phyloP scores from a whole-genome alignment of 176 grass and related monocot genomes.

The Pharus latifolius region DNA sequence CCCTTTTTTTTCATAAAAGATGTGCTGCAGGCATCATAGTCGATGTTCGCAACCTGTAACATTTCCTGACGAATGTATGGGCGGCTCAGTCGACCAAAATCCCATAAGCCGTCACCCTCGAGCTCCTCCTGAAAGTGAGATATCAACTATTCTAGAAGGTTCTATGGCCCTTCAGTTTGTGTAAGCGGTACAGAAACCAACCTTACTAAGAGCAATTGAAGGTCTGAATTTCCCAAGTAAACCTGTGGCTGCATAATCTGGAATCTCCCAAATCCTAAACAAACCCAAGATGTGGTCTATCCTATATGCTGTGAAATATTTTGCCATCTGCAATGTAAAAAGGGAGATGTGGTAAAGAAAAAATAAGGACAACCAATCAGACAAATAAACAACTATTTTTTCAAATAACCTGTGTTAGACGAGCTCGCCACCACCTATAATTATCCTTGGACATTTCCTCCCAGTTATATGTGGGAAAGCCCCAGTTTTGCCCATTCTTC shows the following conservation, averaged over 20 bases:
- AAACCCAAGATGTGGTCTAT: conserved; percentile 99
- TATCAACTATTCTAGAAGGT: conserved; percentile 19
- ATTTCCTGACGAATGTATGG: conserved; percentile 79
- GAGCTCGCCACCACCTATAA: conserved; percentile 92
- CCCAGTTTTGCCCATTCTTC: conserved; percentile 99
- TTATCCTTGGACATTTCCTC: conserved; percentile 99
- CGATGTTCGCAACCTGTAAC: conserved; percentile 61
- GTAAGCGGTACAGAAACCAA: too few relatives aligned
- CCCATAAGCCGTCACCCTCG: conserved; percentile 86
- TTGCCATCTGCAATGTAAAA: conserved; percentile 63
- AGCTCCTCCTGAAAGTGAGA: conserved; percentile 82
- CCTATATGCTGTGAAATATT: conserved; percentile 98
- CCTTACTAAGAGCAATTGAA: conserved; percentile 95
- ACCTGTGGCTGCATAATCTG: conserved; percentile 85
- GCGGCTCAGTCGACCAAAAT: conserved; percentile 86
- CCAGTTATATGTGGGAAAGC: conserved; percentile 99
- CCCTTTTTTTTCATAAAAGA: conserved; percentile 2
- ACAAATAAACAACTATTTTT: not conserved
- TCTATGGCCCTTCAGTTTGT: not conserved
- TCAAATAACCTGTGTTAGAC: conserved; percentile 78
- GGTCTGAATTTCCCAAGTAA: conserved; percentile 94
- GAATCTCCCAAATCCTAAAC: conserved; percentile 99
- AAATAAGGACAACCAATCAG: conserved; percentile 8
- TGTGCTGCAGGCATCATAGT: not conserved
- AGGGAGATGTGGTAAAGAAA: conserved; percentile 11